Evolutionary conservation across 1,284 basidiomycete genomes (phyloP), one percentile per base, ranked within the genome.

Genomic region (Limonomyces culmigenus): DNA sequence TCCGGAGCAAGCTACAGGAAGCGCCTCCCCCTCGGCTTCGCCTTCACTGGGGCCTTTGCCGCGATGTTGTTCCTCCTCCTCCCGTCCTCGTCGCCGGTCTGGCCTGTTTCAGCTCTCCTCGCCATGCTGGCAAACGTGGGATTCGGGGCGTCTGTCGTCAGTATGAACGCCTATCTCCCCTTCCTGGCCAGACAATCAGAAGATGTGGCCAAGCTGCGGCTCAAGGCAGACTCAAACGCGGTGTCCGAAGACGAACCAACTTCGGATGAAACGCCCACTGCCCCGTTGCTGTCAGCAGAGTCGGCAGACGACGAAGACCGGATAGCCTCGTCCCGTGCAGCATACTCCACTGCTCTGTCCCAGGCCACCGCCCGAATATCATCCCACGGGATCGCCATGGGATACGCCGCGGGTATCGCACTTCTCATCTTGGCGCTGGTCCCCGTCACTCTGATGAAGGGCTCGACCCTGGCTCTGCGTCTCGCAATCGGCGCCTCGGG

Each of bases 121-220:
- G 69, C 81, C 0, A 66, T 85, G 29, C 54, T 67, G 1, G 76
- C 87, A 4, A 89, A 88, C 48, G 74, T 88, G 12, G 70, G 75
- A 1, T 91, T 91, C 43, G 83, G 87, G 1, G 78, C 76, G 0
- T 81, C 77, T 10, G 64, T 78, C 11, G 89, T 95, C 5, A 87
- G 87, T 25, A 73, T 88, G 61, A 95, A 95, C 48, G 73, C 86
- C 0, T 92, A 91, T 53, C 65, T 95, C 3, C 87, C 88, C 0
- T 62, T 60, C 0, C 62, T 92, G 2, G 83, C 85, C 0, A 65
- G 67, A 41, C 67, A 71, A 25, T 67, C 75, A 0, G 67, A 69
- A 3, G 70, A 73, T 34, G 76, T 84, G 2, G 47, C 63, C 5
- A 46, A 55, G n/a, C 1, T 54, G 52, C 20, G 49, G 49, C 2